Evolutionary conservation across 164 flowering plant species (phyloP), one percentile per base, ranked within the genome.

Genomic region (Vitis labrusca): DNA sequence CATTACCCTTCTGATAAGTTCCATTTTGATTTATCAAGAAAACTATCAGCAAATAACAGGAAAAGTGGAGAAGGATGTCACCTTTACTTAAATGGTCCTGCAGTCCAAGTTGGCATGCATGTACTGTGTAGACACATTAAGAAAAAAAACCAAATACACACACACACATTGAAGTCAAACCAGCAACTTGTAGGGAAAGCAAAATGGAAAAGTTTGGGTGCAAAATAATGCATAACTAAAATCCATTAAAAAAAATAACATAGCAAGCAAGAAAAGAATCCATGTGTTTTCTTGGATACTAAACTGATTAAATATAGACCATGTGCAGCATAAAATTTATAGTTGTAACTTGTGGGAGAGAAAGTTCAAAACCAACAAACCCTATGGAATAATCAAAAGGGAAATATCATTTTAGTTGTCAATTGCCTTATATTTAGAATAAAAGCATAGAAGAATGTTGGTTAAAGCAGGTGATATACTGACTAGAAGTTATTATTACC

Each of bases 91-190:
- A 19, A 73, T 84, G 70, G 54, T 88, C 80, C 56, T 50, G 69
- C 66, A 88, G 89, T 76, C 91, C 95, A 37, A 60, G 66, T 59
- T 77, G 76, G 80, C 82, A 80, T 61, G 80, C 61, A 70, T 74
- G 76, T 70, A 90, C 95, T 79, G 82, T 74, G 69, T 64, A 59
- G 60, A 76, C 74, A 84, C 9, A 71, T 70, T 51, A 12, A 30
- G 0, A 59, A 65, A 60, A 54, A 23, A 23, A 23, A 23, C n/a
- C 27, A 23, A 23, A 23, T 23, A 23, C 27, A 23, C 27, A 23
- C 17, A 66, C 50, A 64, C 30, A 17, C 14, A 65, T 9, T 16
- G 19, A 59, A 32, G 52, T 23, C 48, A 72, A 17, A 61, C 37
- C 29, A 61, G 32, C 12, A 37, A 9, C 53, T 52, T 49, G 30